phyloP scores from a whole-genome alignment of 768 basidiomycete species.

The Suillus tomentosus region DNA sequence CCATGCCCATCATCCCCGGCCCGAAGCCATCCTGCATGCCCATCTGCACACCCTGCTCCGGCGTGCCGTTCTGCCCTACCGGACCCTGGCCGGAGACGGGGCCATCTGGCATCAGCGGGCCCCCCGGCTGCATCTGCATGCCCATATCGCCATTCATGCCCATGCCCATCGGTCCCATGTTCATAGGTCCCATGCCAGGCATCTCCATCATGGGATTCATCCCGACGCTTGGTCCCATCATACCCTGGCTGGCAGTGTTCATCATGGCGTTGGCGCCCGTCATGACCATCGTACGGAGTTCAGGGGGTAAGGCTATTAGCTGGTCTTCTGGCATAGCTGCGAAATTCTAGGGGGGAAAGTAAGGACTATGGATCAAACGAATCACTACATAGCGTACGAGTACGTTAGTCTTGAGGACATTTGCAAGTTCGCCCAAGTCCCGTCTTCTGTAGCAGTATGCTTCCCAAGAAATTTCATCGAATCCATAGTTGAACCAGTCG shows the following conservation, averaged over 20 bases:
- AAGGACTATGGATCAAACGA: conserved; percentile 12
- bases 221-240: conserved; percentile 53
- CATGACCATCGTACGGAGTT: conserved; percentile 87
- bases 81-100: conserved; percentile 36
- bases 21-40: conserved; percentile 45
- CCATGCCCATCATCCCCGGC: conserved; percentile 68
- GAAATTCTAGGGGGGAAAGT: conserved; percentile 57
- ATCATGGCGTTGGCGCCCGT: conserved; percentile 79
- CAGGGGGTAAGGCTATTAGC: conserved; percentile 73
- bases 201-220: conserved; percentile 84
- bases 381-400: conserved; percentile 51
- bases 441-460: conserved; percentile 85
- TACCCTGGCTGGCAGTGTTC: conserved; percentile 49
- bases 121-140: conserved; percentile 49
- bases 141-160: conserved; percentile 70
- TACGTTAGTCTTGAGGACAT: conserved; percentile 80
- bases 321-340: conserved; percentile 83
- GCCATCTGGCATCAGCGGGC: conserved; percentile 58
- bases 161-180: conserved; percentile 53
- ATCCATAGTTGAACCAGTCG: conserved; percentile 99
- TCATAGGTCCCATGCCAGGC: conserved; percentile 58
- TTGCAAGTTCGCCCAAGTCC: conserved; percentile 78
- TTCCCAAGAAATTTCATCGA: conserved; percentile 96
- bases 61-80: conserved; percentile 39
- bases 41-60: conserved; percentile 42